phyloP scores from a whole-genome alignment of 768 basidiomycete species.

The Pholiota microspora region DNA sequence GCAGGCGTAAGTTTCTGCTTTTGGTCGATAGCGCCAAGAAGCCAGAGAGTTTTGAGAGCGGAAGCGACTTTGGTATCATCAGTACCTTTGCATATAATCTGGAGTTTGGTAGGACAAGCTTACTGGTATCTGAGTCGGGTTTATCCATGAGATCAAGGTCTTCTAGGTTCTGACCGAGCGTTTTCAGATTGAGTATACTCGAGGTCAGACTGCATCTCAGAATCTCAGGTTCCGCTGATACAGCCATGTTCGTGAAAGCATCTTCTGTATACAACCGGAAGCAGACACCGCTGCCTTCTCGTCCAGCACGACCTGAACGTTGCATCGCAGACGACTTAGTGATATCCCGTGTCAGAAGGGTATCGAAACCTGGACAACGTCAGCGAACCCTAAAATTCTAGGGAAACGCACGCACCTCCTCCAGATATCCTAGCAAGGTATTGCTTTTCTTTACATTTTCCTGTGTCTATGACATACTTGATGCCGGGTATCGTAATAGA shows the following conservation, averaged over 20 bases:
- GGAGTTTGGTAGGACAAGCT: conserved; percentile 26
- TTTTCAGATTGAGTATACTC: conserved; percentile 83
- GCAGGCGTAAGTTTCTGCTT: conserved; percentile 63
- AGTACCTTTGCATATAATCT: not conserved
- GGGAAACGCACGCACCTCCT: conserved; percentile 44
- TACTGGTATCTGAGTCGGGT: conserved; percentile 74
- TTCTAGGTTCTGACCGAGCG: conserved; percentile 77
- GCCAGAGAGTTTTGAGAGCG: conserved; percentile 69
- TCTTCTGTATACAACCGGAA: conserved; percentile 91
- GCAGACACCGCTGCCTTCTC: conserved; percentile 85
- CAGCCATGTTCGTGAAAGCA: conserved; percentile 63
- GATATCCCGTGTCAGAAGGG: conserved; percentile 77
- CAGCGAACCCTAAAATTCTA: not conserved
- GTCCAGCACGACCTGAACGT: conserved; percentile 94
- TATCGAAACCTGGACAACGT: conserved; percentile 71
- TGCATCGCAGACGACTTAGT: conserved; percentile 91
- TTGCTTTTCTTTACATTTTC: conserved; percentile 93
- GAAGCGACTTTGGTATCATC: conserved; percentile 42
- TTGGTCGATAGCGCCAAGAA: conserved; percentile 76
- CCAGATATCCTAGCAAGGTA: conserved; percentile 70
- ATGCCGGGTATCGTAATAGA: conserved; percentile 97
- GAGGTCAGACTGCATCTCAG: conserved; percentile 82
- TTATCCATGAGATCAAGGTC: conserved; percentile 87
- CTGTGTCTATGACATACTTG: conserved; percentile 93
- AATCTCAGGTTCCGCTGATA: conserved; percentile 85